Evolutionary conservation across 2,329 filamentous ascomycete genomes (phyloP).

Genomic region (Neonectria sp.): DNA sequence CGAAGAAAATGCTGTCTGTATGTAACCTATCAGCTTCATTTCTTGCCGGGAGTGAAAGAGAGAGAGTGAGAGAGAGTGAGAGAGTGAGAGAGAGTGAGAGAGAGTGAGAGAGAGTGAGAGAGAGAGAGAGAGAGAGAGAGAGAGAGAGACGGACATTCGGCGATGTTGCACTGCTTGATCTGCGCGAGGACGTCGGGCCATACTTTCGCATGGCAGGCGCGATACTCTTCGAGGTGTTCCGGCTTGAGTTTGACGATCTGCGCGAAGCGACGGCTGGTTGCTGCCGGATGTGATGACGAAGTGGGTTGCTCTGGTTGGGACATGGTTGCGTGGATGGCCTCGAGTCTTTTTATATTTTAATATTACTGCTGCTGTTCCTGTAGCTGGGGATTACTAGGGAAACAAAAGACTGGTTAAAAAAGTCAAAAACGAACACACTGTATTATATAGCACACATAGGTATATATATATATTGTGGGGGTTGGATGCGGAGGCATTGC

Average conservation of each 20-base stretch:
- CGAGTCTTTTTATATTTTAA: too few relatives aligned
- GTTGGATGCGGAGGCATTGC: conserved; percentile 30
- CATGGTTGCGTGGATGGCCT: neutral
- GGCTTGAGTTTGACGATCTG: conserved; percentile 82
- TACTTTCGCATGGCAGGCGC: conserved; percentile 79
- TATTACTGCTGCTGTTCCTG: too few relatives aligned
- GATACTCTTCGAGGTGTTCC: conserved; percentile 78
- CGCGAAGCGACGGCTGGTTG: conserved; percentile 68
- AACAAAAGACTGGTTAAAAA: too few relatives aligned
- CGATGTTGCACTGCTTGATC: conserved; percentile 82
- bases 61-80: neutral
- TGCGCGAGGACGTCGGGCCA: conserved; percentile 85
- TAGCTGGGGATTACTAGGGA: too few relatives aligned
- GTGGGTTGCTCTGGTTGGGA: neutral
- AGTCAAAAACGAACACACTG: too few relatives aligned
- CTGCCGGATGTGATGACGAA: neutral
- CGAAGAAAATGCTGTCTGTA: conserved; percentile 81
- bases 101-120: neutral
- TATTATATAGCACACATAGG: neutral
- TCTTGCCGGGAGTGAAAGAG: too few relatives aligned
- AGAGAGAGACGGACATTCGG: conserved; percentile 71
- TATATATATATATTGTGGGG: neutral
- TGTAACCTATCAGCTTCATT: neutral
- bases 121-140: neutral
- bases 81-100: neutral